A percentile compares a stretch with the other conserved stretches of the same genome.
phyloP scores from a whole-genome alignment of 2,329 filamentous ascomycete genomes.

The Diaporthe vaccinii region DNA sequence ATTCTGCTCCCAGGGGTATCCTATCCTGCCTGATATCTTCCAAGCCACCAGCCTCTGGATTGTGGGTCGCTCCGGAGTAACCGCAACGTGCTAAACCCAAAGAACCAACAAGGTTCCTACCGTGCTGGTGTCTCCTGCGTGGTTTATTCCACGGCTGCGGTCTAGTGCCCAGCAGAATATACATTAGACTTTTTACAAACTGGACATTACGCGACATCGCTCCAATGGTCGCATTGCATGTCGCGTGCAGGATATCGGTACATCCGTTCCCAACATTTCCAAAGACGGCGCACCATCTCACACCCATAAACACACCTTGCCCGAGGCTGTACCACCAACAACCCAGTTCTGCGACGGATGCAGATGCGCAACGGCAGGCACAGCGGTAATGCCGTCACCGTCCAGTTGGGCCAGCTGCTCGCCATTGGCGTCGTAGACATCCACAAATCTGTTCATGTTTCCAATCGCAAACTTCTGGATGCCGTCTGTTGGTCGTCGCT shows the following conservation, averaged over 20 bases:
- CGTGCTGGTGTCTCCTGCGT: neutral
- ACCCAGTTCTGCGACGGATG: slow-evolving; percentile 93
- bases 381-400: slow-evolving; percentile 92
- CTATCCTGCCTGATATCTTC: neutral
- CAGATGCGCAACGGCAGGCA: slow-evolving; percentile 92
- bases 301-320: slow-evolving; percentile 93
- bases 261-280: neutral
- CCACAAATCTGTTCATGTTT: slow-evolving; percentile 98
- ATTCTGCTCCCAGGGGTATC: slow-evolving; percentile 15
- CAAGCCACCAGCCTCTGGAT: neutral
- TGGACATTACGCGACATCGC: neutral
- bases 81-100: slow-evolving; percentile 17
- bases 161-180: neutral
- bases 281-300: slow-evolving; percentile 53
- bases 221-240: neutral
- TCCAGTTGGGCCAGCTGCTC: slow-evolving; percentile 90
- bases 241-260: neutral
- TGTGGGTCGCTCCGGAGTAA: slow-evolving; percentile 11
- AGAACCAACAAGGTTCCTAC: neutral
- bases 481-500: slow-evolving; percentile 80
- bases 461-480: slow-evolving; percentile 92
- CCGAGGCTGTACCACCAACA: slow-evolving; percentile 89
- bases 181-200: neutral
- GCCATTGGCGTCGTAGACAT: slow-evolving; percentile 86
- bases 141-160: neutral